phyloP scores from a whole-genome alignment of 2,329 filamentous ascomycete species.

The Trichoderma sp. region DNA sequence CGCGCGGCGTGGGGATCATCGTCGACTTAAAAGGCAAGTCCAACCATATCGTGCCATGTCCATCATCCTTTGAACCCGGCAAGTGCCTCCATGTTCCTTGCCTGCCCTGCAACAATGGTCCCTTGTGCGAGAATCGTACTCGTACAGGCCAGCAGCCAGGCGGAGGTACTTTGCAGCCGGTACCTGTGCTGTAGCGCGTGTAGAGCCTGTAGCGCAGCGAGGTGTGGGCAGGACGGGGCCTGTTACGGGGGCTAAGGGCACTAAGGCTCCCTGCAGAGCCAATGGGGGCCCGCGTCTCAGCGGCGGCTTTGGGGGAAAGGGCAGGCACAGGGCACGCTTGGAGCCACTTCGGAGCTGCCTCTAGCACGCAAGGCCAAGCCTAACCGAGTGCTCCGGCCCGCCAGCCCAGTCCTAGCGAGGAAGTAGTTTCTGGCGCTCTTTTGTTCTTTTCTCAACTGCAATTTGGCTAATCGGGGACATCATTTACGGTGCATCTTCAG shows the following conservation, averaged over 20 bases:
- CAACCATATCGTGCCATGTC: conserved; percentile 23
- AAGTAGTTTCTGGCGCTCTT: conserved; percentile 15
- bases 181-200: neutral
- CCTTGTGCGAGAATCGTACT: neutral
- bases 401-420: conserved; percentile 21
- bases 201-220: neutral
- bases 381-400: conserved; percentile 18
- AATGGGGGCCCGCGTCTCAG: neutral
- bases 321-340: conserved; percentile 15
- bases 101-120: conserved; percentile 6
- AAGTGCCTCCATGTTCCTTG: conserved; percentile 8
- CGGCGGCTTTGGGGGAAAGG: conserved; percentile 9
- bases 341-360: conserved; percentile 18
- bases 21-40: conserved; percentile 24
- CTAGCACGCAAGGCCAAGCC: conserved; percentile 21
- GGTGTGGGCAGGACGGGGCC: neutral
- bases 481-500: conserved; percentile 19
- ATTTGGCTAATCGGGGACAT: conserved; percentile 22
- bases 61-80: conserved; percentile 21
- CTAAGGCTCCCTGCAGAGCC: conserved; percentile 2
- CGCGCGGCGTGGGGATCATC: conserved; percentile 18
- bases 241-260: neutral
- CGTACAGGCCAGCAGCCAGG: neutral
- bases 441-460: neutral
- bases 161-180: neutral